Percentiles rank a stretch among this genome's conserved stretches.
These are phyloP conservation scores for Verticillium nonalfalfae DNA, from an alignment of 2,329 filamentous ascomycete genomes.

Conservation along the genomic window DNA sequence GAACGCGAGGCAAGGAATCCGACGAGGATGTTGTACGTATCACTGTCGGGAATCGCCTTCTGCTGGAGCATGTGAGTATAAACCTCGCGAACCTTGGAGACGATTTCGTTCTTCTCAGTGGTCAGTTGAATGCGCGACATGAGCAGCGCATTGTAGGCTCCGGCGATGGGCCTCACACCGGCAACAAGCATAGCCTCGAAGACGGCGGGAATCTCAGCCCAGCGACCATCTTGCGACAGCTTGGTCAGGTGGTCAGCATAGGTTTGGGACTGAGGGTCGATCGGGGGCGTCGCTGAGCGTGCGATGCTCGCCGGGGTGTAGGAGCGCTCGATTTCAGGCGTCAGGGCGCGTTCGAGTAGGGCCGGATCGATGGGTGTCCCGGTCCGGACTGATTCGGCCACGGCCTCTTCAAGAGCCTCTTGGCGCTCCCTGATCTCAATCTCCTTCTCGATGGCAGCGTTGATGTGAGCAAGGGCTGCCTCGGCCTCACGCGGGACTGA, in stretches of 20 bases:
- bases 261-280: constrained; percentile 57
- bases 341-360: constrained; percentile 30
- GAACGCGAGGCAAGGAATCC: constrained; percentile 75
- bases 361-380: constrained; percentile 29
- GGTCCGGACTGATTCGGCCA: constrained; percentile 29
- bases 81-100: constrained; percentile 87
- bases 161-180: constrained; percentile 71
- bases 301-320: constrained; percentile 38
- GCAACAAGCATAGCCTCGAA: constrained; percentile 87
- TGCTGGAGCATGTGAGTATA: constrained; percentile 95
- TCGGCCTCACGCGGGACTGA: constrained; percentile 39
- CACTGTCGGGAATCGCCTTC: constrained; percentile 71
- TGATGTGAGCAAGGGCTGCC: constrained; percentile 70
- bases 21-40: constrained; percentile 85
- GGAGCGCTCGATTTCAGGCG: constrained; percentile 32
- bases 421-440: constrained; percentile 49
- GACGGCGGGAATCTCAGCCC: constrained; percentile 80
- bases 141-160: constrained; percentile 88
- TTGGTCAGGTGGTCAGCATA: constrained; percentile 76
- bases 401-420: constrained; percentile 35
- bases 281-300: constrained; percentile 54
- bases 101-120: constrained; percentile 71
- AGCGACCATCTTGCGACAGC: constrained; percentile 65
- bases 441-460: constrained; percentile 77
- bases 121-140: constrained; percentile 80